Evolutionary conservation across 2,329 filamentous ascomycete genomes (phyloP).

Genomic region (Pseudogymnoascus verrucosus): DNA sequence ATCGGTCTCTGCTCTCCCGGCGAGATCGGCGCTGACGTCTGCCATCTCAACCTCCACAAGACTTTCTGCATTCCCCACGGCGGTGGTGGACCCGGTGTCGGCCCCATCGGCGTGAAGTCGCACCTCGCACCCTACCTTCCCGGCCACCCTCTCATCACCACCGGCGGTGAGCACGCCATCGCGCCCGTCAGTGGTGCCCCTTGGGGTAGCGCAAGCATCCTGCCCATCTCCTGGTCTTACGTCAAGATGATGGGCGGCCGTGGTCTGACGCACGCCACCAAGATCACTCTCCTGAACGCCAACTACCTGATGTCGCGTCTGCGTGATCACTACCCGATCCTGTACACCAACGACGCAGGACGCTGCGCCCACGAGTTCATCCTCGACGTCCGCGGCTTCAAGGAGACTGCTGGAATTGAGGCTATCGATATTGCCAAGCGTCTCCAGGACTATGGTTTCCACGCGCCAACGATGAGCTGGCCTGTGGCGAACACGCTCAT

Average conservation of each 20-base stretch:
- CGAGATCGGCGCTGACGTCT: constrained; percentile 92
- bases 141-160: constrained; percentile 51
- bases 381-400: constrained; percentile 78
- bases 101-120: constrained; percentile 83
- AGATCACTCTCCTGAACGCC: constrained; percentile 88
- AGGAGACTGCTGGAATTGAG: constrained; percentile 74
- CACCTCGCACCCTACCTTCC: constrained; percentile 74
- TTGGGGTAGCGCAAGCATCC: constrained; percentile 82
- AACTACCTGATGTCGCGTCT: constrained; percentile 93
- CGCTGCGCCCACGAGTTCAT: constrained; percentile 98
- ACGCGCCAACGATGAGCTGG: constrained; percentile 95
- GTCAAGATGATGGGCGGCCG: constrained; percentile 85
- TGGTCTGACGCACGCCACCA: constrained; percentile 81
- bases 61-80: constrained; percentile 98
- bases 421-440: constrained; percentile 95
- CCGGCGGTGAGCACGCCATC: constrained; percentile 49
- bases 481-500: constrained; percentile 92
- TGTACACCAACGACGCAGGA: constrained; percentile 85
- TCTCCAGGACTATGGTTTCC: constrained; percentile 94
- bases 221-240: constrained; percentile 92
- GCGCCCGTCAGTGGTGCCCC: constrained; percentile 72
- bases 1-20: constrained; percentile 92
- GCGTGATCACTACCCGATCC: constrained; percentile 75
- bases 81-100: constrained; percentile 86
- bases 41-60: constrained; percentile 96